phyloP scores from a whole-genome alignment of 192 early-diverging fungal species.

The Mortierella hygrophila region DNA sequence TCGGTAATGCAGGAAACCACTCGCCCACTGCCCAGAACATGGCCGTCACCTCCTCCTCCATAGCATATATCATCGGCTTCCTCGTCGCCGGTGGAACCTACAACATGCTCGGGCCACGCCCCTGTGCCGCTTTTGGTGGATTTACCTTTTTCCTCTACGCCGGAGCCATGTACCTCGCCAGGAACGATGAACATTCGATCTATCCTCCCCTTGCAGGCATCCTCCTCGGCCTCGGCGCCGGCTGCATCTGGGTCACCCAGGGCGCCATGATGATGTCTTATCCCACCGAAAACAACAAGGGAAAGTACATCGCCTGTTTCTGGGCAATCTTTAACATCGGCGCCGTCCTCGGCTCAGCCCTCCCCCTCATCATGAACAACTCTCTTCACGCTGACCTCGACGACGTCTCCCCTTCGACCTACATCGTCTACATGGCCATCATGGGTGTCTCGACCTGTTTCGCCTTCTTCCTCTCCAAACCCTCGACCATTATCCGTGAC shows the following conservation, averaged over 20 bases:
- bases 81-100: conserved; percentile 80
- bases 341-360: conserved; percentile 81
- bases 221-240: conserved; percentile 82
- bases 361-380: conserved; percentile 78
- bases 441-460: conserved; percentile 74
- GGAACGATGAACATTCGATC: conserved; percentile 62
- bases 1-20: conserved; percentile 52
- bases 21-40: conserved; percentile 53
- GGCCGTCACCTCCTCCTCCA: conserved; percentile 48
- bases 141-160: conserved; percentile 85
- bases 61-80: conserved; percentile 80
- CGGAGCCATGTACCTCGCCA: conserved; percentile 77
- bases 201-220: conserved; percentile 82
- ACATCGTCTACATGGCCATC: conserved; percentile 81
- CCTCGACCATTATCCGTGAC: conserved; percentile 69
- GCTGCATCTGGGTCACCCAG: conserved; percentile 81
- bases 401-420: conserved; percentile 74
- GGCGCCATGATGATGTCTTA: conserved; percentile 92
- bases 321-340: conserved; percentile 91
- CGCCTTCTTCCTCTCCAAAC: conserved; percentile 67
- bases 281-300: conserved; percentile 84
- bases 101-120: conserved; percentile 82
- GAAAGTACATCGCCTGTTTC: conserved; percentile 85
- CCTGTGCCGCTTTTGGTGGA: conserved; percentile 75
- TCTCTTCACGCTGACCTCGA: conserved; percentile 33